Evolutionary conservation across 2,329 filamentous ascomycete genomes (phyloP), one percentile per base, ranked within the genome.

Genomic region (Phaeophleospora eucalypticola): DNA sequence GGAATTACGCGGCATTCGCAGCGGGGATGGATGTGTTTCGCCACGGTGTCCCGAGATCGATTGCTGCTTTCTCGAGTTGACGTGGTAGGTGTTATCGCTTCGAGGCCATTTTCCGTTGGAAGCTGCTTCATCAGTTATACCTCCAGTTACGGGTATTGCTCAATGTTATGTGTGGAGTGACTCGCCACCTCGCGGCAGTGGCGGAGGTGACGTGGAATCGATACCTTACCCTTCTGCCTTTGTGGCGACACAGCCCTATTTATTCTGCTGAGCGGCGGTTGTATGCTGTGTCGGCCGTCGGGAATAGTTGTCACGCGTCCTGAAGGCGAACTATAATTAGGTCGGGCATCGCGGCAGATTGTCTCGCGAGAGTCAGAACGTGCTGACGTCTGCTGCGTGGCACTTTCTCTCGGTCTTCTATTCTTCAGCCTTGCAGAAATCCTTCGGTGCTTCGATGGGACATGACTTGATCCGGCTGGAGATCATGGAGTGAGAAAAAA

Each of bases 1-100:
- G 41, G 27, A 10, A 51, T 29, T n/a, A 42, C 47, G 9, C 52
- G 48, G 36, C 52, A 54, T 41, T 51, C 48, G 43, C 48, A 51
- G 43, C 39, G 27, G 20, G 19, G 36, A 38, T 43, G 48, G n/a
- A 46, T 34, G 24, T 54, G 52, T 40, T 38, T 47, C 9, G 45
- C 17, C 12, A 19, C 16, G 4, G 17, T 12, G 17, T 17, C 17
- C 14, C n/a, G n/a, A n/a, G n/a, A n/a, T n/a, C n/a, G n/a, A n/a
- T n/a, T n/a, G 16, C 15, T 17, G 34, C 15, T n/a, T 36, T 36
- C 7, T 29, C 12, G 24, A 12, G 24, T 7, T 29, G 7, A 6
- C 6, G 24, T 29, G 12, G 24, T 29, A 29, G 24, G 12, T 6
- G 24, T 29, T 29, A 29, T 29, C 24, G 24, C 7, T n/a, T 6